Evolutionary conservation across 148 eudicot species (phyloP).

Genomic region (Drosera capensis): DNA sequence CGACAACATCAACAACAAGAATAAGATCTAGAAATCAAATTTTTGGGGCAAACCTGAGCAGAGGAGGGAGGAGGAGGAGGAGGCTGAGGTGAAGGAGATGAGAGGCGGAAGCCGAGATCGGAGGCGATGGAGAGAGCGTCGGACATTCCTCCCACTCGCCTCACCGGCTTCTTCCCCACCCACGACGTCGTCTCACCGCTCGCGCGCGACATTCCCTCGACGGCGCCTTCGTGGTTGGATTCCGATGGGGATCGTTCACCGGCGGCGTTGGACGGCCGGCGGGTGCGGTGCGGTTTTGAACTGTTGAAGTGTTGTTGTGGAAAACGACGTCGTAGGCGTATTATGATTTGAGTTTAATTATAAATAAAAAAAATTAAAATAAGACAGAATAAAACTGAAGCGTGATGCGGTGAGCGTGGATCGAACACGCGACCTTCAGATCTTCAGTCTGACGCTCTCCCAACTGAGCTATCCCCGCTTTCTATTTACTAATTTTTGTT

Average conservation of each 20-base stretch:
- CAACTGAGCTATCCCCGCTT: slow-evolving; percentile 20
- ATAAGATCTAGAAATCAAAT: neutral
- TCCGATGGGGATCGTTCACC: too few relatives aligned
- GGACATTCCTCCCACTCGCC: slow-evolving; percentile 58
- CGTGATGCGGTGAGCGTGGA: slow-evolving; percentile 98
- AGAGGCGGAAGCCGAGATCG: slow-evolving; percentile 40
- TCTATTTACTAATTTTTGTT: too few relatives aligned
- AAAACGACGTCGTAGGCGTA: too few relatives aligned
- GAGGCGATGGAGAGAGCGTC: slow-evolving; percentile 63
- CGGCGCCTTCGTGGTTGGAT: too few relatives aligned
- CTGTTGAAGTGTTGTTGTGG: too few relatives aligned
- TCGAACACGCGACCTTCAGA: slow-evolving; percentile 88
- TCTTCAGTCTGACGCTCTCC: slow-evolving; percentile 47
- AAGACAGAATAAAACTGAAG: too few relatives aligned
- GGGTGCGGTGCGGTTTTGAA: too few relatives aligned
- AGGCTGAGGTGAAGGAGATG: slow-evolving; percentile 32
- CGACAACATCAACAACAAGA: too few relatives aligned
- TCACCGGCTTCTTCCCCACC: slow-evolving; percentile 54
- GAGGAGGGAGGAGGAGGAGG: neutral
- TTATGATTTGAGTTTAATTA: too few relatives aligned
- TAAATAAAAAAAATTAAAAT: too few relatives aligned
- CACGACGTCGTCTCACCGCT: slow-evolving; percentile 33
- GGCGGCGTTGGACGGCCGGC: too few relatives aligned
- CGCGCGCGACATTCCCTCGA: slow-evolving; percentile 31
- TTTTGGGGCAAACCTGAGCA: neutral